Evolutionary conservation across 306 rosid genomes (phyloP).

Genomic region (Phaseolus lunatus): DNA sequence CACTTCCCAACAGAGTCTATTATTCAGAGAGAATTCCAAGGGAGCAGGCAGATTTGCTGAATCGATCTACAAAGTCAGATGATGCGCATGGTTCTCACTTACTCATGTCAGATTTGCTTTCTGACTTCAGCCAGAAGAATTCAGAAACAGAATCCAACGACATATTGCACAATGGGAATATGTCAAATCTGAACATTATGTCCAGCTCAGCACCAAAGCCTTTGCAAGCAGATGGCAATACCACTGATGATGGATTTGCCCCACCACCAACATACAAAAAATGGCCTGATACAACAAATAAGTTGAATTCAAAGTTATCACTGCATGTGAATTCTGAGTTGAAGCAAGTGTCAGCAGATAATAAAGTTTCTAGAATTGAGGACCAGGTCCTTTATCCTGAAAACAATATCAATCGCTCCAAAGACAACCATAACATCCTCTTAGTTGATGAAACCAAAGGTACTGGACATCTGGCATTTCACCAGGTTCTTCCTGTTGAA

Average conservation of each 20-base stretch:
- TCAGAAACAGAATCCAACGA: conserved; percentile 55
- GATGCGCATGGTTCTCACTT: conserved; percentile 73
- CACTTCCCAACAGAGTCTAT: conserved; percentile 76
- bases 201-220: conserved; percentile 53
- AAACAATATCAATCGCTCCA: conserved; percentile 44
- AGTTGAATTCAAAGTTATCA: conserved; percentile 55
- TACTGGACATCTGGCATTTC: conserved; percentile 48
- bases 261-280: conserved; percentile 58
- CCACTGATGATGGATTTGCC: conserved; percentile 57
- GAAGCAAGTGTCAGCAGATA: conserved; percentile 48
- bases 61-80: conserved; percentile 84
- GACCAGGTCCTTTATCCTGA: conserved; percentile 51
- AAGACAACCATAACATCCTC: conserved; percentile 47
- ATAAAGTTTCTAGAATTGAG: conserved; percentile 51
- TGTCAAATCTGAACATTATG: conserved; percentile 50
- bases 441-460: conserved; percentile 52
- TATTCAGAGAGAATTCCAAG: conserved; percentile 89
- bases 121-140: conserved; percentile 59
- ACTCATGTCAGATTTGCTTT: conserved; percentile 64
- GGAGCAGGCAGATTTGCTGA: conserved; percentile 83
- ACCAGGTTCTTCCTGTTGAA: conserved; percentile 57
- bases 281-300: conserved; percentile 57
- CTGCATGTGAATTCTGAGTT: conserved; percentile 54
- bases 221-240: conserved; percentile 51
- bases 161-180: conserved; percentile 54